Evolutionary conservation across 768 basidiomycete genomes (phyloP), one percentile per base, ranked within the genome.

Genomic region (Mycena albidolilacea): DNA sequence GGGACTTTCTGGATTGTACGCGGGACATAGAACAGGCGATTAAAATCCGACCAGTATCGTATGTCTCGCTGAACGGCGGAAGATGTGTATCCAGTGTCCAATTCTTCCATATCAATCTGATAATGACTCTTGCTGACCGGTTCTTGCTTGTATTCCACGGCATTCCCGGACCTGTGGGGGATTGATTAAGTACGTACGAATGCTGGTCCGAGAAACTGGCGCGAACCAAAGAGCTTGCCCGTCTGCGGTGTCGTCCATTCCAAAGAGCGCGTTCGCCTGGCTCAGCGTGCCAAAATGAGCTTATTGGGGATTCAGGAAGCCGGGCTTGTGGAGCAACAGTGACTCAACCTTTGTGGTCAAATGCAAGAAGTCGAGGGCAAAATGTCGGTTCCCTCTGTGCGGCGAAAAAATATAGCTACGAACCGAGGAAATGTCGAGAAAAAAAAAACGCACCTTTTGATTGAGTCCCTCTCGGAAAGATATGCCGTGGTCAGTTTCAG

Each of bases 11-110:
- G 92, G 12, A 93, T 78, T 17, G 90, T 89, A 76, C 90, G 88
- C 11, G 92, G 92, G 72, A 89, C 84, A 77, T 91, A 92, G 79
- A 87, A 89, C 30, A 92, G 85, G 57, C 89, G 88, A 75, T 83
- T 90, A 78, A 89, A 92, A 80, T 93, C 92, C 15, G 92, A 92
- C 92, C 92, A 93, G 78, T 87, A 92, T 64, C 87, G 85, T 67
- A 91, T 78, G 39, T 84, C 78, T 10, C 67, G 61, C 52, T 77
- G 69, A 10, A 48, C 58, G 38, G 64, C 35, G 10, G 64, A 50
- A 15, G 68, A 73, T 41, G 67, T 63, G 43, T 68, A 70, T 35
- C 72, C 69, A 59, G 76, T 54, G 35, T 77, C 75, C 11, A 61
- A 55, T 67, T 82, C 78, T 46, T 85, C 82, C 68, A 85, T 79